These are phyloP conservation scores for Rhynchospora tenuis DNA, from an alignment of 176 grass and related monocot genomes.

Conservation along the genomic window DNA sequence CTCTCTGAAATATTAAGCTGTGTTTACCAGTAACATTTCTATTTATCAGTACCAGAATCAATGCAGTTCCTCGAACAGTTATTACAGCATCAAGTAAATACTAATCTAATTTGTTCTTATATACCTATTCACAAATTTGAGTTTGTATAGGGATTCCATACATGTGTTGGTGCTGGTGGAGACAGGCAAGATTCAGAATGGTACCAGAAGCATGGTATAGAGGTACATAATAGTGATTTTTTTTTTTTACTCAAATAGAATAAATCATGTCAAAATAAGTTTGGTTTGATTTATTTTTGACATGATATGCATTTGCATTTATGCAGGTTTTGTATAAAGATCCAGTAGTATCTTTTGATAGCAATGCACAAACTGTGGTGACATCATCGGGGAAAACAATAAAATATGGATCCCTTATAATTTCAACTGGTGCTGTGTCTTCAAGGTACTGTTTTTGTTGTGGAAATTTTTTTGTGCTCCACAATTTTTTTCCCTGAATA, in stretches of 20 bases:
- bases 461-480: neutral
- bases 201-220: slow-evolving; percentile 87
- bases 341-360: slow-evolving; percentile 78
- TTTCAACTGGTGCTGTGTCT: slow-evolving; percentile 71
- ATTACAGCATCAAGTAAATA: neutral
- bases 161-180: slow-evolving; percentile 83
- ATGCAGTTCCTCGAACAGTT: neutral
- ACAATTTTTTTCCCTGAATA: neutral
- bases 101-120: neutral
- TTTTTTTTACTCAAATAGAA: slow-evolving; percentile 15
- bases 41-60: neutral
- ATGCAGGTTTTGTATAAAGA: slow-evolving; percentile 79
- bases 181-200: slow-evolving; percentile 73
- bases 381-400: slow-evolving; percentile 78
- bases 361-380: slow-evolving; percentile 70
- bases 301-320: slow-evolving; percentile 14
- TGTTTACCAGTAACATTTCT: neutral
- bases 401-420: slow-evolving; percentile 89
- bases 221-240: slow-evolving; percentile 39
- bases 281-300: slow-evolving; percentile 1
- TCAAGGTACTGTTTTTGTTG: slow-evolving; percentile 47
- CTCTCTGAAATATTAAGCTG: neutral
- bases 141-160: slow-evolving; percentile 71
- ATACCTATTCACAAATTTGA: slow-evolving; percentile 14
- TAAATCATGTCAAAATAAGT: neutral